Base-by-base conservation (phyloP, 495 filamentous ascomycete species). In the Hypoxylon cercidicola region DNA sequence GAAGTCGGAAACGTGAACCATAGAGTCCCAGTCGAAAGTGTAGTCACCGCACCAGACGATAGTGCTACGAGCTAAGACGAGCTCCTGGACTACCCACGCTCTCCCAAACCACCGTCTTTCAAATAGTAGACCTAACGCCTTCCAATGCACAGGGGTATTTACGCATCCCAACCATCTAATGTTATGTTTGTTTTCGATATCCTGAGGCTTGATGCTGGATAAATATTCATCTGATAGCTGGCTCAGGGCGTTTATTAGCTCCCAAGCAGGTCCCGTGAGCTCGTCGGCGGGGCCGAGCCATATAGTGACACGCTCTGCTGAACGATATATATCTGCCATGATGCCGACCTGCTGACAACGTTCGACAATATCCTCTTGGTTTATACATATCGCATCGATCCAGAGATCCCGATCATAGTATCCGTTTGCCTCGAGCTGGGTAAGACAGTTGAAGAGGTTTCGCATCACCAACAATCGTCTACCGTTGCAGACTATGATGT, bases 301-400 rank as follows among this genome's bases (percentile, higher is more conserved):
- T 8, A 73, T 53, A 40, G 64, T 41, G 13, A 71, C 68, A 50
- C 60, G 13, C 4, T 48, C 16, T 10, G 71, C 71, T 4, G 46
- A 60, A 18, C 25, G 39, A 35, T 73, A 73, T 3, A 73, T 64
- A 7, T 58, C 57, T 0, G 50, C 52, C 71, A 73, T 73, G 12
- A 66, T 68, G 37, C 53, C 49, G 46, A 73, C 71, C 21, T 73
- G 71, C 15, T 67, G 19, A 16, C 30, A 23, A n/a, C 64, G 62
- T 37, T 73, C 71, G n/a, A 18, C 16, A 4, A 52, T n/a, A 30
- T 72, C 44, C 20, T 58, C 30, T 46, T 73, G 71, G 34, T 71
- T 65, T 25, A 73, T 62, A 32, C 68, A 71, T 53, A 73, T 68
- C 15, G 68, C 71, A 50, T 73, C 71, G 25, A 69, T 46, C 71